Percentiles rank a stretch among this genome's conserved stretches.
Evolutionary conservation across 2,329 filamentous ascomycete genomes (phyloP).

Genomic region (Trichoderma sp.): DNA sequence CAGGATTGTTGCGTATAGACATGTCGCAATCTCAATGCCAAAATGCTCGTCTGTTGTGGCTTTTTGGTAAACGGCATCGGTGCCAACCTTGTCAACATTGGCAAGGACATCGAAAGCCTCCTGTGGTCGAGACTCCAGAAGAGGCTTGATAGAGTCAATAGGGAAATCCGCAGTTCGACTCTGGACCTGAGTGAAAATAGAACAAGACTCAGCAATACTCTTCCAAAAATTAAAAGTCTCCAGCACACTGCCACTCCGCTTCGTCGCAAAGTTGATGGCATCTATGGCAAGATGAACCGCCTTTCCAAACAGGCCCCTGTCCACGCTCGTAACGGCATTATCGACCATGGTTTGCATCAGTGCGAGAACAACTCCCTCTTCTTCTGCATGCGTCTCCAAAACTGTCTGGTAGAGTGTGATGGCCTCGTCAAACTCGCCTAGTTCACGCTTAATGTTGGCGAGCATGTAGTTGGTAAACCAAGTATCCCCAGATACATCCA

Average conservation of each 20-base stretch:
- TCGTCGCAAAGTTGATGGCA: conserved; percentile 64
- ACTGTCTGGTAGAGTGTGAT: conserved; percentile 74
- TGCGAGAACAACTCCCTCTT: conserved; percentile 85
- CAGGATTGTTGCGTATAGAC: conserved; percentile 70
- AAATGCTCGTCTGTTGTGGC: conserved; percentile 45
- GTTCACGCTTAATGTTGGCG: conserved; percentile 87
- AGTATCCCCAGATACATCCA: conserved; percentile 59
- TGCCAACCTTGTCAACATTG: conserved; percentile 64
- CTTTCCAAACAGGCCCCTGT: conserved; percentile 83
- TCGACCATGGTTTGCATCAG: conserved; percentile 86
- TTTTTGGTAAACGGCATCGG: conserved; percentile 44
- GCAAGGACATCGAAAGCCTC: conserved; percentile 59
- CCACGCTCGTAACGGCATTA: conserved; percentile 70
- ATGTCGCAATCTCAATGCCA: conserved; percentile 53
- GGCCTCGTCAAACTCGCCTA: conserved; percentile 85
- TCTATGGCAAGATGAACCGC: conserved; percentile 67
- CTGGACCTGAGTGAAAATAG: conserved; percentile 77
- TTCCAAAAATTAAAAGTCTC: conserved; percentile 96
- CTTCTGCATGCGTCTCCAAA: conserved; percentile 62
- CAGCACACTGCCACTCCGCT: conserved; percentile 57
- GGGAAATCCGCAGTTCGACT: conserved; percentile 64
- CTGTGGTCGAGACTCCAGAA: conserved; percentile 57
- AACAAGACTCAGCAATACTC: conserved; percentile 81
- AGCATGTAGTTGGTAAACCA: conserved; percentile 99
- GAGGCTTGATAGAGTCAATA: conserved; percentile 48